Base-by-base conservation (phyloP, 345 rosid species). In the Hibiscus trionum region DNA sequence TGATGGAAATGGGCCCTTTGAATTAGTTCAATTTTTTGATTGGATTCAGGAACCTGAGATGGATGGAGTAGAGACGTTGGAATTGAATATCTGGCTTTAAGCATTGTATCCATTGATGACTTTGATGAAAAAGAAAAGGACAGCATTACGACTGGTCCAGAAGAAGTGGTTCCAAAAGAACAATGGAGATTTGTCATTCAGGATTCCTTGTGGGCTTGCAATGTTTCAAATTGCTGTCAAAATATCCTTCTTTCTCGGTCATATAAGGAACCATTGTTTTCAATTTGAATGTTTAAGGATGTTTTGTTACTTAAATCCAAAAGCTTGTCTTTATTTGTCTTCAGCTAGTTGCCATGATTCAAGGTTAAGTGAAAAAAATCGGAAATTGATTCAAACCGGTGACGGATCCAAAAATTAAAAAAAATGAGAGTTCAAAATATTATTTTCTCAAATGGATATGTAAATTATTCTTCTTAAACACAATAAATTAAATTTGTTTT, bases 101-200 rank as follows among this genome's bases (percentile, higher is more conserved):
- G 31, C 42, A 69, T 21, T 69, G 61, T 53, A 69, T 53, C 60
- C 31, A 52, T 33, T 53, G 72, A 69, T 69, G 60, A 69, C 47
- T 29, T 29, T 52, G 61, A 56, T n/a, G 26, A 1, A 56, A 56
- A 56, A 21, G 29, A 49, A 14, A 16, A 52, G 10, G 11, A 10
- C 61, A 69, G 11, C 60, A 53, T 17, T 5, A 31, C 47, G 9
- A 53, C n/a, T 56, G 11, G 29, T 29, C 31, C 3, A 53, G 53
- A 55, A 11, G 72, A 11, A 17, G 27, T 69, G 49, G 72, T 33
- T 53, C 11, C 46, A 33, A 17, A 47, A 53, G 5, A 29, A 17
- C 47, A 10, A 10, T 55, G 49, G 11, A 33, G 72, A 69, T 33
- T 19, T 69, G 17, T 52, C 58, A 27, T 49, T 16, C 8, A 17